Evolutionary conservation across 1,284 basidiomycete genomes (phyloP), one percentile per base, ranked within the genome.

Genomic region (Trichosporon ovoides): DNA sequence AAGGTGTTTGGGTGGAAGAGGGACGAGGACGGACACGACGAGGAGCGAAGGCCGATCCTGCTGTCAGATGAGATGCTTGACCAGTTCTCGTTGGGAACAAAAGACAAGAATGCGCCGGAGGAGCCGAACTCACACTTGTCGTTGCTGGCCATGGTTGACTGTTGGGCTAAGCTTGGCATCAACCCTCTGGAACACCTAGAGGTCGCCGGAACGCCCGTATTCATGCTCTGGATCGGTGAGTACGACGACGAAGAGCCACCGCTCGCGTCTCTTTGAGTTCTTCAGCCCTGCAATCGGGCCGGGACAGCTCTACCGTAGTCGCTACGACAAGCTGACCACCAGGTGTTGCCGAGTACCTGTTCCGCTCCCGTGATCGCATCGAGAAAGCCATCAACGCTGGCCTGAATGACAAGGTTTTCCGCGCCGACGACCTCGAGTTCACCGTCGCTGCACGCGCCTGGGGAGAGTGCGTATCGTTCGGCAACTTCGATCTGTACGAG

Each of bases 81-180:
- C 77, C 84, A 85, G 62, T 98, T 98, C 75, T 89, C 87, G 63
- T 81, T 95, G 13, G 88, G 88, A 0, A 80, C 80, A 56, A 79
- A 80, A 43, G 78, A 80, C 2, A 54, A 59, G 14, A 53, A 57
- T 14, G 55, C 60, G 40, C 56, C 67, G 24, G 55, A 65, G 24
- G 53, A 57, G 31, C 69, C 72, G 16, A 98, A 98, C 76, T 96
- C 91, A 11, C 96, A 98, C 76, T 84, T 98, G 55, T 88, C 91
- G 10, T 81, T 98, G n/a, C 83, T 98, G 46, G 93, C 94, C n/a
- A 98, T 98, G 89, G 96, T 98, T 33, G 96, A 98, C 77, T 96
- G 91, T 72, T 98, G 95, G 96, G 87, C 91, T 10, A 83, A 84
- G 50, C 84, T 98, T 55, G 81, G 81, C 5, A 93, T 98, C 72